A percentile compares a stretch with the other conserved stretches of the same genome.
Conservation (phyloP, 2,329 filamentous ascomycete genomes). For the Penicillium sp. region DNA sequence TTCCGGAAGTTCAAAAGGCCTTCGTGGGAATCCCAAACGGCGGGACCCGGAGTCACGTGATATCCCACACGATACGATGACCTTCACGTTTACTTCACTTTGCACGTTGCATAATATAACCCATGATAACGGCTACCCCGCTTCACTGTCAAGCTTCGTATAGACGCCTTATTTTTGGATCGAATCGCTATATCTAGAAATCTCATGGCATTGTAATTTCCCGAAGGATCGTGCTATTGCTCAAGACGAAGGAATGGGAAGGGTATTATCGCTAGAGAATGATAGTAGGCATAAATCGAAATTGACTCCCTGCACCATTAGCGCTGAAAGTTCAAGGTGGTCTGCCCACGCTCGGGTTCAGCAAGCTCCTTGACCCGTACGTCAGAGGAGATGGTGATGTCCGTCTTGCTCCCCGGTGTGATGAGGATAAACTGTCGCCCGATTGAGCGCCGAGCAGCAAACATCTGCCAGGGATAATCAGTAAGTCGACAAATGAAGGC, state of each 20-base stretch:
- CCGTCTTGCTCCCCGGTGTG: constrained; percentile 78
- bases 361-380: constrained; percentile 47
- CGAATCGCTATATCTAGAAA: neutral
- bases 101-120: too few relatives aligned
- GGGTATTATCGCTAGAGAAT: neutral
- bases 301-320: constrained; percentile 4
- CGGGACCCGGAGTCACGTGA: constrained; percentile 9
- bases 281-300: neutral
- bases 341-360: constrained; percentile 46
- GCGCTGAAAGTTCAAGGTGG: constrained; percentile 35
- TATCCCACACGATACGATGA: neutral
- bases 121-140: too few relatives aligned
- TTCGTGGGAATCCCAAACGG: constrained; percentile 11
- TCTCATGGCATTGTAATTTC: neutral
- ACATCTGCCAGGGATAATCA: constrained; percentile 57
- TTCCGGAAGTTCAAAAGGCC: constrained; percentile 10
- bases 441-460: constrained; percentile 79
- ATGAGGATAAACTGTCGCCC: constrained; percentile 95
- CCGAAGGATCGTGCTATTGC: neutral
- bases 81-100: neutral
- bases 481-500: constrained; percentile 1
- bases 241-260: neutral
- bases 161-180: neutral
- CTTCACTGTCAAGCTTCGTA: too few relatives aligned
- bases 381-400: constrained; percentile 46